Base-by-base conservation (phyloP, 2,329 filamentous ascomycete species). In the Fusarium bactridioides region DNA sequence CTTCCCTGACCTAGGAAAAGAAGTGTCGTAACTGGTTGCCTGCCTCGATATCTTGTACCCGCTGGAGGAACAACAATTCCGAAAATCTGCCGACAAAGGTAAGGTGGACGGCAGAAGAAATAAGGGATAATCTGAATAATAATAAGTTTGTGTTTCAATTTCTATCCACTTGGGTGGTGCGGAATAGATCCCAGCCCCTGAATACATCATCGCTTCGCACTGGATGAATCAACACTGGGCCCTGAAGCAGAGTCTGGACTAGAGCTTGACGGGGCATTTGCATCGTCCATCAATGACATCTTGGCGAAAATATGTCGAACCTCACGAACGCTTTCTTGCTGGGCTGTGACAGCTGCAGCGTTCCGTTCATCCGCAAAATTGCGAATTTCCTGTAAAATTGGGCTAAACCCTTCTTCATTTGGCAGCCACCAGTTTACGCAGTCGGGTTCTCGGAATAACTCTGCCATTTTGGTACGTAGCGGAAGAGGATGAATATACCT, bases 381-480 rank as follows among this genome's bases (percentile, higher is more conserved):
- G 25, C 95, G 92, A 69, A 97, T 91, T 60, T 89, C 92, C 57
- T 91, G 91, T 60, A 98, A 86, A 45, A 97, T 89, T 2, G 89
- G 88, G 16, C 89, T 91, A 76, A 93, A 93, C 4, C 89, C 90
- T 83, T 95, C 92, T 70, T 94, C 89, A 79, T 96, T 88, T 5
- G 94, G 93, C 6, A 98, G 87, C 96, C 96, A 99, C 94, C 94
- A 98, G 64, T 91, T 87, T 48, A 89, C 89, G 59, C 94, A 90
- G 25, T 91, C 90, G 19, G 89, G 87, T 47, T 93, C 88, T 67
- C 88, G 85, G 86, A 96, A 97, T 29, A 94, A 81, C 51, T 92
- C 88, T 37, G 93, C 90, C 87, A 98, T 92, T 73, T 91, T 91
- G 37, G 84, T 86, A 64, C 95, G 92, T 76, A 95, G 91, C 18